These are phyloP conservation scores for Akanthomyces muscarius DNA, from an alignment of 2,329 filamentous ascomycete species.

Conservation along the genomic window DNA sequence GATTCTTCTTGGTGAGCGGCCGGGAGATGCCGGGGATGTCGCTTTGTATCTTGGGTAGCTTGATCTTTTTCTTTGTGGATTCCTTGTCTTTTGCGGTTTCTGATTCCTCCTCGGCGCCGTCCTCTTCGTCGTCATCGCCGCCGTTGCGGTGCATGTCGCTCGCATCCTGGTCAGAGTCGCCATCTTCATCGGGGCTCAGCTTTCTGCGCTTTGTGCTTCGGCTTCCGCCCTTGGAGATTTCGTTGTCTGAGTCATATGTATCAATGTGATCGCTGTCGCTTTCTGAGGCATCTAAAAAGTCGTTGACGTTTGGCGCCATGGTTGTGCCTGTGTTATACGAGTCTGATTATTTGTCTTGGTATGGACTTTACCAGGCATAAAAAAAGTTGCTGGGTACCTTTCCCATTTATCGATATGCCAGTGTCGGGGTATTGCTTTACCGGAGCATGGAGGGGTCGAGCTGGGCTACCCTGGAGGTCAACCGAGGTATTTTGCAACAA, in stretches of 20 bases:
- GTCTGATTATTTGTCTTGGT: not conserved
- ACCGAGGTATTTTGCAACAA: not conserved
- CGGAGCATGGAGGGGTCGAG: not conserved
- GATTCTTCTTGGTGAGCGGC: constrained; percentile 62
- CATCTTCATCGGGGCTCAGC: constrained; percentile 40
- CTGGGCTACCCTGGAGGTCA: not conserved
- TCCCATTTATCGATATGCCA: constrained; percentile 13
- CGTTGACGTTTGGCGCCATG: constrained; percentile 68
- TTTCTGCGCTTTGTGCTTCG: constrained; percentile 61
- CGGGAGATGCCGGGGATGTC: constrained; percentile 47
- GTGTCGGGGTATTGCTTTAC: constrained; percentile 6
- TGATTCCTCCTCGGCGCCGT: constrained; percentile 21
- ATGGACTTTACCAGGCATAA: not conserved
- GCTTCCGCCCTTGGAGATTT: constrained; percentile 63
- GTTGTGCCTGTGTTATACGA: not conserved
- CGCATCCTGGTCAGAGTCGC: constrained; percentile 27
- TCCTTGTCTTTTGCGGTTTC: constrained; percentile 16
- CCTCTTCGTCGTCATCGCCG: constrained; percentile 24
- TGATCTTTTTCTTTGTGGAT: constrained; percentile 27
- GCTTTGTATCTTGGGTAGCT: constrained; percentile 27
- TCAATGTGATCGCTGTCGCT: constrained; percentile 56
- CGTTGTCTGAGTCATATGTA: constrained; percentile 66
- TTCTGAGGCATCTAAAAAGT: constrained; percentile 60
- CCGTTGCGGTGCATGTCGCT: constrained; percentile 24
- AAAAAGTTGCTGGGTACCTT: constrained; percentile 9